These are phyloP conservation scores for Boletus tomentosulus DNA, from an alignment of 768 basidiomycete species.

Conservation along the genomic window DNA sequence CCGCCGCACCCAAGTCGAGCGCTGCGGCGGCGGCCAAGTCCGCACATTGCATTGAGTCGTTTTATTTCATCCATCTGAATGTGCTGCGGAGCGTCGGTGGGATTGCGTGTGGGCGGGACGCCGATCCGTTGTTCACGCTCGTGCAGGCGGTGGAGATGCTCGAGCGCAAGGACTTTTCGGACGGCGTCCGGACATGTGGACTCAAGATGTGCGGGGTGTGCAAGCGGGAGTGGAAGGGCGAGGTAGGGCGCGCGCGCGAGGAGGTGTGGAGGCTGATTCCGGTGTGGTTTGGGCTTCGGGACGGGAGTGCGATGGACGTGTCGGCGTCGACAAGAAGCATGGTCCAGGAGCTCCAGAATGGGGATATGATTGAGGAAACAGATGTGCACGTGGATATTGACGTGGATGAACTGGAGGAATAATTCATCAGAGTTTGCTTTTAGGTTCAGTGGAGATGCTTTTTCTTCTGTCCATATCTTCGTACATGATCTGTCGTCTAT, in stretches of 20 bases:
- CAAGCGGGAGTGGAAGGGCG: constrained; percentile 44
- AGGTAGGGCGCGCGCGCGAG: constrained; percentile 44
- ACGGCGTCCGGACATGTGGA: constrained; percentile 51
- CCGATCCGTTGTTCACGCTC: constrained; percentile 69
- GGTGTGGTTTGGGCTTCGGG: constrained; percentile 55
- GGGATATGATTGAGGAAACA: not conserved
- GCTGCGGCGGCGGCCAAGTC: not conserved
- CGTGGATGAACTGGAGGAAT: constrained; percentile 14
- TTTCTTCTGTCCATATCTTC: constrained; percentile 3
- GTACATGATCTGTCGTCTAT: constrained; percentile 2
- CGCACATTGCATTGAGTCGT: constrained; percentile 56
- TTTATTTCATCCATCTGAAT: constrained; percentile 75
- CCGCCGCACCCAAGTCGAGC: constrained; percentile 1
- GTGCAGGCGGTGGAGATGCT: constrained; percentile 70
- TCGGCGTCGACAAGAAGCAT: not conserved
- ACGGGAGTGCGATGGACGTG: constrained; percentile 8
- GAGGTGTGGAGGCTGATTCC: constrained; percentile 62
- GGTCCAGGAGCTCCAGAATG: not conserved
- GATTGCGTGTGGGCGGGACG: constrained; percentile 67
- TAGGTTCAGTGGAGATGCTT: constrained; percentile 10
- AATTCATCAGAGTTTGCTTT: constrained; percentile 5
- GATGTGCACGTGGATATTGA: constrained; percentile 11
- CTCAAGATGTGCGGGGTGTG: constrained; percentile 51
- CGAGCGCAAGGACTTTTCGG: constrained; percentile 62
- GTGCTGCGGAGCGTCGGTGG: constrained; percentile 66